Base-by-base conservation (phyloP, 345 rosid species). In the Hirschfeldia incana region DNA sequence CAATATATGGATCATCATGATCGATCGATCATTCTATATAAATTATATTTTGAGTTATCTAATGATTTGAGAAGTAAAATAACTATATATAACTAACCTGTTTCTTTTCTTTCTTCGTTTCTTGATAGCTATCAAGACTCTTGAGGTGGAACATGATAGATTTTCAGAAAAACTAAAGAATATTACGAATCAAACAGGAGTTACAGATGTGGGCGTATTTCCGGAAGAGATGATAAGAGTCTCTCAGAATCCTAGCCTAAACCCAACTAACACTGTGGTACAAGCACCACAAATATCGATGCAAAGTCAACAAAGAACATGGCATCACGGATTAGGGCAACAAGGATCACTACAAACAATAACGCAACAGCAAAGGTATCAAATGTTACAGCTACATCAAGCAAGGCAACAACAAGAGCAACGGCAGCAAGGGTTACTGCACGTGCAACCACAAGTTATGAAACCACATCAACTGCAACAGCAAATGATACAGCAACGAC, bases 31-130 rank as follows among this genome's bases (percentile, higher is more conserved):
- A 9, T 58, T 58, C 63, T 58, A 58, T 58, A 58, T 58, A 58
- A 11, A 37, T 17, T 42, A 17, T 65, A 16, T 39, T 65, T 66
- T 37, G 13, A 66, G 21, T 66, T 28, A 58, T 2, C 55, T 39
- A 37, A 5, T 66, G 70, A 66, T 12, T 10, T 65, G 69, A 65
- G 69, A 65, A 65, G 69, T 27, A 16, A 34, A 26, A 26, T 59
- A 59, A 59, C 32, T 59, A 27, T 60, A 60, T 28, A 60, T 60
- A 11, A 60, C 34, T 11, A 3, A 53, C 13, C 30, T 30, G 15
- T 67, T 37, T 16, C 7, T n/a, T 49, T 49, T 44, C 11, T 42
- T 51, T 66, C 2, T 39, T 21, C 26, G 55, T 21, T 42, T 33
- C 7, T 42, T 42, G 46, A 66, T 66, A 64, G 65, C 53, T 26